Evolutionary conservation across 768 basidiomycete genomes (phyloP), one percentile per base, ranked within the genome.

Genomic region (Panaeolus papilionaceus): DNA sequence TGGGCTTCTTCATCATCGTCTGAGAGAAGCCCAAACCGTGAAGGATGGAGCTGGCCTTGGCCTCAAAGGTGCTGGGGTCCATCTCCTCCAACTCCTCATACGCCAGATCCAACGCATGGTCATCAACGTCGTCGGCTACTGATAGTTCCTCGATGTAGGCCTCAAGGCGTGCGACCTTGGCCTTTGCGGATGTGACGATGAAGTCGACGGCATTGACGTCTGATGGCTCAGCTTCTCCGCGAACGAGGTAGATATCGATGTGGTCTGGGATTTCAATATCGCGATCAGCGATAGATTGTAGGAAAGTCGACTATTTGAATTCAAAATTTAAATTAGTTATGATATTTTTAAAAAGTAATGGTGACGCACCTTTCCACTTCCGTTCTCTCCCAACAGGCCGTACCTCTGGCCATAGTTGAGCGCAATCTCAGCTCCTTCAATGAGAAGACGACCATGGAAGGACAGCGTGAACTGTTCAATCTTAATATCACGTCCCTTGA

Each of bases 31-130:
- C 97, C 44, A 99, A 89, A 88, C 97, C 98, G 74, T 97, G 93
- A n/a, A 99, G 87, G 72, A 99, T 97, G 71, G 93, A 93, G 64
- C 92, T 93, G 1, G 98, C 97, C 81, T 99, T 99, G 42, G 91
- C 86, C 79, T 99, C 98, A 76, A 99, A 99, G 5, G 96, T 98
- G 69, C 79, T 86, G 2, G 98, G 96, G 81, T 99, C 97, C 79
- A 99, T 83, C 79, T 98, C 97, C 80, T 99, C 98, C 37, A 99
- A 86, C 79, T 97, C 95, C 79, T 99, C 97, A 78, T 98, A 97
- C 1, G 94, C 88, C 8, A 89, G 81, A 47, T 99, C 96, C 26
- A 99, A 88, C 2, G 93, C 94, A 38, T 85, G 73, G 38, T 98
- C 96, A 71, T 99, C 96, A 54, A 96, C 89, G 3, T 89, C 86